Conservation (phyloP, 495 filamentous ascomycete species). For the Penicillium psychrofluorescens region DNA sequence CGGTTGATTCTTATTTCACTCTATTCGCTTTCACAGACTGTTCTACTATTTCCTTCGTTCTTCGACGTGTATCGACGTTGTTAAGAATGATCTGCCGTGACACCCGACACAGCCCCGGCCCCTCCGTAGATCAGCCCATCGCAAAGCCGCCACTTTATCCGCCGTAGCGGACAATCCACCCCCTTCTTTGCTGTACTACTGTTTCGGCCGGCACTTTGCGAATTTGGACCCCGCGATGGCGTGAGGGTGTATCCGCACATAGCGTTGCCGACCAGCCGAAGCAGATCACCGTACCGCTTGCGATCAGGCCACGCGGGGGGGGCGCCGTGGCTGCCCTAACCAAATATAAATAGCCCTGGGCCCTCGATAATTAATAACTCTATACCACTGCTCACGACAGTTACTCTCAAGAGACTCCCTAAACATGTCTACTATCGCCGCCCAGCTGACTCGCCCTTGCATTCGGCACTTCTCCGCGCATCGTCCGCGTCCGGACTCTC, state of each 20-base stretch:
- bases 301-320: too few relatives aligned
- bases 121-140: not conserved
- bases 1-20: too few relatives aligned
- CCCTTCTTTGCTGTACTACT: too few relatives aligned
- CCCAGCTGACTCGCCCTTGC: slow-evolving; percentile 27
- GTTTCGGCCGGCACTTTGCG: not conserved
- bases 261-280: slow-evolving; percentile 3
- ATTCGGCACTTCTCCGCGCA: slow-evolving; percentile 41
- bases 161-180: too few relatives aligned
- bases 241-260: slow-evolving; percentile 2
- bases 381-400: too few relatives aligned
- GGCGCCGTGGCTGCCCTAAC: too few relatives aligned
- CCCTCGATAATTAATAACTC: too few relatives aligned
- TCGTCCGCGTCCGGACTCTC: slow-evolving; percentile 30
- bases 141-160: too few relatives aligned
- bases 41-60: too few relatives aligned
- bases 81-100: not conserved
- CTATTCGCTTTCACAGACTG: too few relatives aligned
- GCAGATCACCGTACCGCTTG: not conserved
- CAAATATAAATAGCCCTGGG: too few relatives aligned
- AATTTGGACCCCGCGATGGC: slow-evolving; percentile 16
- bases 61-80: too few relatives aligned
- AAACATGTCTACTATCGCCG: slow-evolving; percentile 23
- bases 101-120: slow-evolving; percentile 1
- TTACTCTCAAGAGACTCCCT: not conserved